Conservation (phyloP, 75 land plant genomes). For the Pinus taeda region DNA sequence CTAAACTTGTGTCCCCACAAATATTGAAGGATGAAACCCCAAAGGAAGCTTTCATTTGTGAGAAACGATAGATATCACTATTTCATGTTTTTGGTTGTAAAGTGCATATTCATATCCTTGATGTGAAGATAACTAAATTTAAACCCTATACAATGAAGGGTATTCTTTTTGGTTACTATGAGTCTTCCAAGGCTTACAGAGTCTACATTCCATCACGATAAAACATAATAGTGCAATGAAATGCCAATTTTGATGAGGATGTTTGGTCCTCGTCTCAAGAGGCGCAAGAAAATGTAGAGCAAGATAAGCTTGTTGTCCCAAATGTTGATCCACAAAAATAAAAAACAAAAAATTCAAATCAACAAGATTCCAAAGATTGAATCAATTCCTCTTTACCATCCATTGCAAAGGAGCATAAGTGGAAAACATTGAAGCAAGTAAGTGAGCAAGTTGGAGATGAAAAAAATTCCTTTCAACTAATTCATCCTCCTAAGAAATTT, state of each 20-base stretch:
- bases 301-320: not conserved
- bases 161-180: not conserved
- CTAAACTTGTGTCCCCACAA: not conserved
- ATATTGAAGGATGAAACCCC: not conserved
- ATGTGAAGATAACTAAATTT: too few relatives aligned
- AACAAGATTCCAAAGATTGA: not conserved
- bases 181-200: not conserved
- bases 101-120: not conserved
- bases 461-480: not conserved
- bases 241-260: not conserved
- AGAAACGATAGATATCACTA: not conserved
- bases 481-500: too few relatives aligned
- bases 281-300: not conserved
- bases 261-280: not conserved
- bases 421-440: not conserved
- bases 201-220: too few relatives aligned
- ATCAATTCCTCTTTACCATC: not conserved
- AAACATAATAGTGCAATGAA: not conserved
- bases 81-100: not conserved
- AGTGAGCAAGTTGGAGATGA: not conserved
- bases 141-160: not conserved
- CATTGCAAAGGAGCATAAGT: not conserved
- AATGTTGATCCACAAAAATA: not conserved
- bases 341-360: not conserved
- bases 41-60: not conserved